phyloP scores from a whole-genome alignment of 768 basidiomycete genomes.

The Suillus subalutaceus region DNA sequence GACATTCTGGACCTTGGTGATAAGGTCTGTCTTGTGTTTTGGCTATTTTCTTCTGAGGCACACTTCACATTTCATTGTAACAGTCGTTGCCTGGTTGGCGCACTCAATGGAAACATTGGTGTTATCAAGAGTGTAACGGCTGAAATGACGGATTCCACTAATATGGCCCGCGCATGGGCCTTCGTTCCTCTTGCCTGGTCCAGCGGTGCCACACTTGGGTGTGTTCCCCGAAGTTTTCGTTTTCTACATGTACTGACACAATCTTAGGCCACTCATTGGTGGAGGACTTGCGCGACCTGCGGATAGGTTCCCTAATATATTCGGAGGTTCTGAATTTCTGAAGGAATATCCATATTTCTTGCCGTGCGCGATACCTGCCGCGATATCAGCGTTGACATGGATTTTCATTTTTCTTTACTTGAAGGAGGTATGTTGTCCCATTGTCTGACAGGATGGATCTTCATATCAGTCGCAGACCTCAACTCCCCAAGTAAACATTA shows the following conservation, averaged over 20 bases:
- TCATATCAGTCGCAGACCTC: background rate
- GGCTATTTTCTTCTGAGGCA: background rate
- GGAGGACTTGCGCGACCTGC: conserved; percentile 64
- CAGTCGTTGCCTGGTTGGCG: conserved; percentile 50
- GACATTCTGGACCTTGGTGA: conserved; percentile 45
- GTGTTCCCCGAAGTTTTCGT: conserved; percentile 16
- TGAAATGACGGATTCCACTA: conserved; percentile 44
- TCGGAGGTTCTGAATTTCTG: conserved; percentile 60
- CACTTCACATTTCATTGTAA: background rate
- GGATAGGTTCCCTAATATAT: conserved; percentile 64
- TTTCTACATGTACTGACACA: conserved; percentile 10
- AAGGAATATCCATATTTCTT: conserved; percentile 73
- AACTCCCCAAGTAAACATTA: background rate
- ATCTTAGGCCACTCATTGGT: conserved; percentile 65
- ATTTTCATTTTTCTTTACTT: conserved; percentile 52
- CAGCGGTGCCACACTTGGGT: conserved; percentile 46
- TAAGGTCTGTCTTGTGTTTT: conserved; percentile 36
- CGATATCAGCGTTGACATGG: conserved; percentile 53
- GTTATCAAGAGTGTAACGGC: conserved; percentile 49
- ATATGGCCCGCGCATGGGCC: conserved; percentile 48
- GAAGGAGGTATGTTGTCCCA: conserved; percentile 46
- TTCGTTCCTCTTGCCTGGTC: conserved; percentile 58
- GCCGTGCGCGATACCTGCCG: conserved; percentile 65
- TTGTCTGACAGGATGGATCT: background rate
- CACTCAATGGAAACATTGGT: conserved; percentile 59